Evolutionary conservation across 345 rosid species (phyloP).

Genomic region (Sisymbrium irio): DNA sequence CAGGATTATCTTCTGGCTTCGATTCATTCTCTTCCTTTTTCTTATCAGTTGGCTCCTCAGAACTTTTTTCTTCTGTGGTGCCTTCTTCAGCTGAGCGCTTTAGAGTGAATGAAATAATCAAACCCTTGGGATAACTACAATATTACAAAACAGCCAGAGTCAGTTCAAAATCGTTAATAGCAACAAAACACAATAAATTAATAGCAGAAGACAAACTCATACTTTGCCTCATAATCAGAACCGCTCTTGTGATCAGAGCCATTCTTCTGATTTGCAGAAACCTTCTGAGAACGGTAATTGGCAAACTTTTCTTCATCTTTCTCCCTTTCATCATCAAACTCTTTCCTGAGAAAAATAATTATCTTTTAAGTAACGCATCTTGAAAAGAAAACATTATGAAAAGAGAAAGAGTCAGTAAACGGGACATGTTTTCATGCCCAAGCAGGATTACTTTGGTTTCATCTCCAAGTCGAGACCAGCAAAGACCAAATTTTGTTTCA

Average conservation of each 20-base stretch:
- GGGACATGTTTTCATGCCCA: background rate
- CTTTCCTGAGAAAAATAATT: slow-evolving; percentile 52
- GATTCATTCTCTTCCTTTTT: slow-evolving; percentile 31
- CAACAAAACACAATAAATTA: background rate
- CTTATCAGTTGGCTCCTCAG: slow-evolving; percentile 34
- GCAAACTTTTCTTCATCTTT: slow-evolving; percentile 47
- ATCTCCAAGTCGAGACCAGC: slow-evolving; percentile 68
- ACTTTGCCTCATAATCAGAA: slow-evolving; percentile 54
- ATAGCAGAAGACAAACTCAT: slow-evolving; percentile 19
- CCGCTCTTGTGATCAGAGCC: slow-evolving; percentile 40
- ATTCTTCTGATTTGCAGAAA: slow-evolving; percentile 50
- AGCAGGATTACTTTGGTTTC: slow-evolving; percentile 69
- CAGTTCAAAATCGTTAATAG: slow-evolving; percentile 13
- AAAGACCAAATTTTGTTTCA: slow-evolving; percentile 57
- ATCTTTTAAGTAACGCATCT: background rate
- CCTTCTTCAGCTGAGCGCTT: slow-evolving; percentile 47
- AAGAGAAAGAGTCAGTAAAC: slow-evolving; percentile 7
- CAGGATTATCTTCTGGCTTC: slow-evolving; percentile 39
- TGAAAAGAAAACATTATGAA: slow-evolving; percentile 3
- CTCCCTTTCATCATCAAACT: slow-evolving; percentile 73
- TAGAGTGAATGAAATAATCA: slow-evolving; percentile 76
- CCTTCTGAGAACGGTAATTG: slow-evolving; percentile 37
- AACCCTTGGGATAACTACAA: slow-evolving; percentile 79
- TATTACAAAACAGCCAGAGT: slow-evolving; percentile 8
- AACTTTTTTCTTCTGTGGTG: slow-evolving; percentile 36